A percentile compares a stretch with the other conserved stretches of the same genome.
phyloP scores from a whole-genome alignment of 768 basidiomycete species.

The Galerina marginata region DNA sequence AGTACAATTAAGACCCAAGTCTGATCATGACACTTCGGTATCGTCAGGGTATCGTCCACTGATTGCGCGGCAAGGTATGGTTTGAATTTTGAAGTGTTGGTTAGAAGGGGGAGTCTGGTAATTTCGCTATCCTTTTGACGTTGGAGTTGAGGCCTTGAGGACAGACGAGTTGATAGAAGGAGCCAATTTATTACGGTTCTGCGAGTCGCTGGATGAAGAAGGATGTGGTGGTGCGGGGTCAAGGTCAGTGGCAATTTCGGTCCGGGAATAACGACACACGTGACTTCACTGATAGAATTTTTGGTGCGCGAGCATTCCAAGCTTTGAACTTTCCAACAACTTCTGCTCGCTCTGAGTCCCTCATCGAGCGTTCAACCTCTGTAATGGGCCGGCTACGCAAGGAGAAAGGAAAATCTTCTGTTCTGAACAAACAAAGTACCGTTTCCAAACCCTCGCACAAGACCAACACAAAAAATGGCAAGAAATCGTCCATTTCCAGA shows the following conservation, averaged over 20 bases:
- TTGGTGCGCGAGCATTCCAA: not conserved
- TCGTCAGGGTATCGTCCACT: too few species aligned
- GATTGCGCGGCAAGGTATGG: too few species aligned
- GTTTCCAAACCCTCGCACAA: not conserved
- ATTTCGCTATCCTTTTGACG: too few species aligned
- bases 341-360: not conserved
- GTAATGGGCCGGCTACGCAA: slow-evolving; percentile 24
- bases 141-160: too few species aligned
- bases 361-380: not conserved
- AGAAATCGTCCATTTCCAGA: slow-evolving; percentile 21
- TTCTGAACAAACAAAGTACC: not conserved
- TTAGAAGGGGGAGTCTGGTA: too few species aligned
- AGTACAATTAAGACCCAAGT: too few species aligned
- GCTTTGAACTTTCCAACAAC: not conserved
- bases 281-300: slow-evolving; percentile 1
- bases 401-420: slow-evolving; percentile 14
- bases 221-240: not conserved
- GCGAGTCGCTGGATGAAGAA: not conserved
- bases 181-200: too few species aligned
- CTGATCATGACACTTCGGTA: too few species aligned
- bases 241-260: not conserved
- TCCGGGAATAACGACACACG: not conserved
- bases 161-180: too few species aligned
- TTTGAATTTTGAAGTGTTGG: too few species aligned
- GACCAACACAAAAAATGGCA: slow-evolving; percentile 4